Base-by-base conservation (phyloP, 768 basidiomycete species). In the Boletus rubescentipes region DNA sequence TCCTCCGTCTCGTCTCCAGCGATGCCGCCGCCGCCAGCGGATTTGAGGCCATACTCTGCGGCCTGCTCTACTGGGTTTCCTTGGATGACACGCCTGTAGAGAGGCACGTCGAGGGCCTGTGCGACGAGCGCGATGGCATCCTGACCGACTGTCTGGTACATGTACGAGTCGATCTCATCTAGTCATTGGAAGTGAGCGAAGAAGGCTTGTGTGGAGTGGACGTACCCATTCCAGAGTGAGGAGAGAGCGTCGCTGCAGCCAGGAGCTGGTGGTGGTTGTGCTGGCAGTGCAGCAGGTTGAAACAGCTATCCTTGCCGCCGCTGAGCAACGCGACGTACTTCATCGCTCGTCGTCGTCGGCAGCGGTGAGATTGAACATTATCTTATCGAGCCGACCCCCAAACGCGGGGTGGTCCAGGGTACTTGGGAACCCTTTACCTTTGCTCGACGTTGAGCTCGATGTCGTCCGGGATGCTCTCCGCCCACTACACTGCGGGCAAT, bases 81-180 rank as follows among this genome's bases (percentile, higher is more conserved):
- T 9, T 75, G 77, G 56, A 99, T 98, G 30, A 91, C 77, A 53
- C 81, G 79, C 29, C 91, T 81, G 74, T 89, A 91, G 10, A 98
- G 78, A 9, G 97, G 97, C 2, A 96, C 83, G 15, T 84, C 87
- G 51, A 98, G 76, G 2, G 96, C 92, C 46, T 78, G 76, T 20
- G 93, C 94, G 51, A 98, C 86, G 46, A 88, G 77, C 45, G 91
- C 85, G 54, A 98, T 87, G 16, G 93, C 92, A 53, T 93, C 91
- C 67, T 98, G 95, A 1, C 95, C 97, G 26, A 99, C 95, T n/a
- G 96, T 98, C 70, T 99, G 97, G 71, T 98, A 99, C 70, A 99
- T 79, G 74, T 93, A 98, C 21, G 95, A 98, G 72, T 99, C 95
- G 64, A 98, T 83, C 77, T 99, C 97, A 77, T 98, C 97, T 97